phyloP scores from a whole-genome alignment of 192 early-diverging fungal species.

The Chytriomyces sp. region DNA sequence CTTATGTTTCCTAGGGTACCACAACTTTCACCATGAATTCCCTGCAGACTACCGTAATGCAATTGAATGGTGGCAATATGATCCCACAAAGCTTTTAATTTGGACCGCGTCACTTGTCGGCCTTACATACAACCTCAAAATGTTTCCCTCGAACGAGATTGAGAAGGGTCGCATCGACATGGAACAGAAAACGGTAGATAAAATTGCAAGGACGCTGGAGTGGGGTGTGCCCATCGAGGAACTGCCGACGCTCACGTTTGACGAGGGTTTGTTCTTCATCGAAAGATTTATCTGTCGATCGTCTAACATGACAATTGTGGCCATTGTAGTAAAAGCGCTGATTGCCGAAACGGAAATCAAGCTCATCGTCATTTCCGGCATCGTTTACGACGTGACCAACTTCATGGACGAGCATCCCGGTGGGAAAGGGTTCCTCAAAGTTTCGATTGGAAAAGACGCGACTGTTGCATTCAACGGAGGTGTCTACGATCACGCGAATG shows the following conservation, averaged over 20 bases:
- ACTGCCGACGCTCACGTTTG: conserved; percentile 57
- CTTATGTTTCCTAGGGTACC: conserved; percentile 59
- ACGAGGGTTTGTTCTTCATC: conserved; percentile 37
- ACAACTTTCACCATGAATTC: conserved; percentile 69
- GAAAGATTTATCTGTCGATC: neutral
- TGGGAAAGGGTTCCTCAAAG: conserved; percentile 71
- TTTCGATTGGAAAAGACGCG: conserved; percentile 80
- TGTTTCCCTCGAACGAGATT: conserved; percentile 52
- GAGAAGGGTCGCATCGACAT: conserved; percentile 67
- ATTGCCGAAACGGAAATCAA: conserved; percentile 69
- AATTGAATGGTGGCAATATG: conserved; percentile 49
- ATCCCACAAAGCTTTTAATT: conserved; percentile 62
- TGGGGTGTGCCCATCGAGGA: conserved; percentile 53
- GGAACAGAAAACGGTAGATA: conserved; percentile 73
- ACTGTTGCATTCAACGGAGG: conserved; percentile 83
- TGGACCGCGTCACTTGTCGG: conserved; percentile 51
- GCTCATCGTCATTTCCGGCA: conserved; percentile 82
- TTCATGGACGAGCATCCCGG: conserved; percentile 92
- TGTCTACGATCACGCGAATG: conserved; percentile 88
- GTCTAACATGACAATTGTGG: neutral
- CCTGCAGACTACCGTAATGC: conserved; percentile 60
- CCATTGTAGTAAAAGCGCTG: conserved; percentile 60
- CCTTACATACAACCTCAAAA: conserved; percentile 53
- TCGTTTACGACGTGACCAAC: conserved; percentile 76
- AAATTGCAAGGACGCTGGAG: conserved; percentile 57